Evolutionary conservation across 768 basidiomycete species (phyloP).

Genomic region (Rossbeevera mucosa): DNA sequence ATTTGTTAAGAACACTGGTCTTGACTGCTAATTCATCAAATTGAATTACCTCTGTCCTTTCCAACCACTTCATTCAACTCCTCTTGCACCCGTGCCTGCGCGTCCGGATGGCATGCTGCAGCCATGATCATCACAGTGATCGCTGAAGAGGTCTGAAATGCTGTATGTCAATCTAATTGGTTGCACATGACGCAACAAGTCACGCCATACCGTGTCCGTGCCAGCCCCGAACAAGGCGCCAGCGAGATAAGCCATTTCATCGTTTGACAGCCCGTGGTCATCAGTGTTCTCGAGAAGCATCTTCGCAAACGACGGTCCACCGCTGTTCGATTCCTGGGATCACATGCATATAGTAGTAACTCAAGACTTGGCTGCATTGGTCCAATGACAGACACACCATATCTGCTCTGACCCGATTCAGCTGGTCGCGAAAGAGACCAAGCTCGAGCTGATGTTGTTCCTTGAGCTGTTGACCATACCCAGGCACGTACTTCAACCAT

Average conservation of each 20-base stretch:
- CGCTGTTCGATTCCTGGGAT: constrained; percentile 5
- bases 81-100: constrained; percentile 44
- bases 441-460: constrained; percentile 50
- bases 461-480: constrained; percentile 49
- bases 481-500: constrained; percentile 44
- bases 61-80: constrained; percentile 51
- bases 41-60: constrained; percentile 20
- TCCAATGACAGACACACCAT: constrained; percentile 4
- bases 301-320: constrained; percentile 39
- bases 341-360: not conserved
- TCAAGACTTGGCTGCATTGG: not conserved
- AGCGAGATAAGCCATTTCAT: constrained; percentile 56
- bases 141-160: constrained; percentile 40
- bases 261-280: constrained; percentile 44
- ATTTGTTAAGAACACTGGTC: not conserved
- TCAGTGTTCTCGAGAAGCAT: constrained; percentile 47
- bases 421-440: constrained; percentile 44
- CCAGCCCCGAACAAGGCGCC: constrained; percentile 60
- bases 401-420: constrained; percentile 16
- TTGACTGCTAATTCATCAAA: not conserved
- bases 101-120: constrained; percentile 45
- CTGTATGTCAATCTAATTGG: not conserved
- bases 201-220: constrained; percentile 41
- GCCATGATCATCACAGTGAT: constrained; percentile 46
- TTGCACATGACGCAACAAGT: too few relatives aligned